Evolutionary conservation across 306 rosid species (phyloP).

Genomic region (Cicer cuneatum): DNA sequence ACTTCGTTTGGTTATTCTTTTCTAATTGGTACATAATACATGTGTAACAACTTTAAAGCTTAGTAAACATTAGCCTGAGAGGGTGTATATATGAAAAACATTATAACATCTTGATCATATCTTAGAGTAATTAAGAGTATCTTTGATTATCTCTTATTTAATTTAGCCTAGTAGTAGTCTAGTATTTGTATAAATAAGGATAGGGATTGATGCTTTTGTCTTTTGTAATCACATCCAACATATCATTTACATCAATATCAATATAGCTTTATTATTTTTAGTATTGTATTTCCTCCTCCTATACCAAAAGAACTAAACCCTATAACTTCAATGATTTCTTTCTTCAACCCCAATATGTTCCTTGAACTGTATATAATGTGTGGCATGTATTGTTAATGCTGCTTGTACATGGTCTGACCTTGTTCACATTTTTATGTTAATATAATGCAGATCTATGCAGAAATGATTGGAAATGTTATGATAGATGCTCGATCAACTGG

Average conservation of each 20-base stretch:
- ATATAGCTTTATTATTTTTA: neutral
- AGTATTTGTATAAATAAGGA: neutral
- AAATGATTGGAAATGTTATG: conserved; percentile 99
- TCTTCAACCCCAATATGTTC: conserved; percentile 1
- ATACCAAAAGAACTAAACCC: neutral
- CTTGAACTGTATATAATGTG: conserved; percentile 11
- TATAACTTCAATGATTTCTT: neutral
- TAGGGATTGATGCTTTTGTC: neutral
- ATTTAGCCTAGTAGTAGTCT: neutral
- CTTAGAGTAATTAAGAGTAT: neutral
- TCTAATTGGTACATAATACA: neutral
- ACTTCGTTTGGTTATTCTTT: neutral
- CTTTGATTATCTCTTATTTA: neutral
- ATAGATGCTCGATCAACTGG: conserved; percentile 97
- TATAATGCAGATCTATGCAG: conserved; percentile 82
- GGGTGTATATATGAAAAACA: neutral
- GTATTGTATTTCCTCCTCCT: neutral
- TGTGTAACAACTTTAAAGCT: conserved; percentile 1
- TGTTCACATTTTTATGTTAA: conserved; percentile 36
- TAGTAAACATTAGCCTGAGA: neutral
- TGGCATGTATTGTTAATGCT: neutral
- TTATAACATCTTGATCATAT: neutral
- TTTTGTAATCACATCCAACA: conserved; percentile 1
- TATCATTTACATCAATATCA: neutral
- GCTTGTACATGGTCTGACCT: conserved; percentile 26